phyloP scores from a whole-genome alignment of 257 asterid species.

The Solanum chilense region DNA sequence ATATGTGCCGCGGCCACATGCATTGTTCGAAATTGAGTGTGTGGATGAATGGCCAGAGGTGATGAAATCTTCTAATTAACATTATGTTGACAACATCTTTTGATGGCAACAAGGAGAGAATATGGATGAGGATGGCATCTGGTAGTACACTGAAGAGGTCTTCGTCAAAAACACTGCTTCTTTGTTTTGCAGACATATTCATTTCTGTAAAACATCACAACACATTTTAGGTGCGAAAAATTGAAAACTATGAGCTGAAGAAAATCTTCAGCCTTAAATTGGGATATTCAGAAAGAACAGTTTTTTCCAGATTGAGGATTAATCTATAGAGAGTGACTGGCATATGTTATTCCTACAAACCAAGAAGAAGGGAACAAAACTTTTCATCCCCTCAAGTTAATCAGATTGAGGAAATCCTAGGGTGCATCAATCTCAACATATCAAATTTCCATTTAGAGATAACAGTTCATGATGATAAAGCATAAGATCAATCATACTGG shows the following conservation, averaged over 20 bases:
- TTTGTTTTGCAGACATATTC: background rate
- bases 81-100: background rate
- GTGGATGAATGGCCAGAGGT: constrained; percentile 13
- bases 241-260: background rate
- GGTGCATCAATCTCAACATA: background rate
- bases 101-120: constrained; percentile 17
- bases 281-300: background rate
- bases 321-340: background rate
- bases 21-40: constrained; percentile 14
- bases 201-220: background rate
- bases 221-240: background rate
- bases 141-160: constrained; percentile 18
- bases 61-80: constrained; percentile 9
- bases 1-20: background rate
- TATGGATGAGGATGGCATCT: constrained; percentile 12
- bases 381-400: background rate
- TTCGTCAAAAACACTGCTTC: background rate
- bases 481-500: background rate
- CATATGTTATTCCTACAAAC: background rate
- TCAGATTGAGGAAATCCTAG: background rate
- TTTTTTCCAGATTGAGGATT: background rate
- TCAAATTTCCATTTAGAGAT: background rate
- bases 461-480: background rate
- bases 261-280: background rate
- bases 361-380: background rate